Base-by-base conservation (phyloP, 1,284 basidiomycete species). In the Rhodofomes roseus region DNA sequence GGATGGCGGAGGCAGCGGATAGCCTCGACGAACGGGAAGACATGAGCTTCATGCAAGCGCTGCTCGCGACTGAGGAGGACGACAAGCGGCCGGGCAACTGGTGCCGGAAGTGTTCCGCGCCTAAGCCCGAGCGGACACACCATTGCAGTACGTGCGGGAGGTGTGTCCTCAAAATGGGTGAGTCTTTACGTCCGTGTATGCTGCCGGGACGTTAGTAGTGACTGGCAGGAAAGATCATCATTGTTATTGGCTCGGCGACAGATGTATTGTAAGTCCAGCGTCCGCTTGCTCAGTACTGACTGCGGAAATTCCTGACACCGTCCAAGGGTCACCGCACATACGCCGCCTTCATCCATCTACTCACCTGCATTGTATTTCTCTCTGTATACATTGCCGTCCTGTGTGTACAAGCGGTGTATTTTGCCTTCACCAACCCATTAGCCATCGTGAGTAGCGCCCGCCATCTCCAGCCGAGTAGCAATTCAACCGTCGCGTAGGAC, bases 161-260 rank as follows among this genome's bases (percentile, higher is more conserved):
- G 43, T 95, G 93, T 71, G 86, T 93, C 8, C 75, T 95, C 48
- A 95, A 93, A 76, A 91, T 95, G 86, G 89, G 92, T 90, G 56
- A 58, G 84, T 29, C n/a, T 55, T 57, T 20, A n/a, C 9, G 66
- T 64, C 62, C 52, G 46, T 16, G 16, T 18, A 11, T 8, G 5
- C 18, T 39, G 1, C 16, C 27, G 12, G 29, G 22, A 5, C 2
- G 39, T 20, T 18, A 9, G 7, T 18, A 20, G 14, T 57, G 36
- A 52, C 40, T 1, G 23, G 41, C 1, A 23, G 16, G 4, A n/a
- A 37, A 92, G 93, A 96, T 71, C 93, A 95, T 70, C 93, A 96
- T 70, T 96, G 93, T 70, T 88, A 89, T 2, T 96, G 93, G 93
- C 76, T 95, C 16, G 90, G 85, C 41, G 76, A 79, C 56, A 89